Evolutionary conservation across 1,284 basidiomycete species (phyloP).

Genomic region (Cryptococcus depauperatus): DNA sequence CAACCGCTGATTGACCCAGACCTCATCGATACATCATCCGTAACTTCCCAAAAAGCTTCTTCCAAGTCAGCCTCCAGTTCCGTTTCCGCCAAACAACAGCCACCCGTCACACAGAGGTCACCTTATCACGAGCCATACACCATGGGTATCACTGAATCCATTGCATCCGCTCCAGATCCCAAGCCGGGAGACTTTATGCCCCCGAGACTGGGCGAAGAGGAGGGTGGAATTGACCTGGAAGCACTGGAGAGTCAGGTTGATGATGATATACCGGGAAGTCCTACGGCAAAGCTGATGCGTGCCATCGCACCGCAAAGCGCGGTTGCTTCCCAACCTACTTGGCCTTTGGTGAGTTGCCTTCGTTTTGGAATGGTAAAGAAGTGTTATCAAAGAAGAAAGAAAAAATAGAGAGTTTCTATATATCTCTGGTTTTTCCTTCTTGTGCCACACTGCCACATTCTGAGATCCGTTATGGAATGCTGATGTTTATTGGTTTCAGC

Average conservation of each 20-base stretch:
- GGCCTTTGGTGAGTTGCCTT: conserved; percentile 34
- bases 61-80: no score
- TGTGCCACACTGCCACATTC: not conserved
- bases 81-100: no score
- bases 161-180: conserved; percentile 37
- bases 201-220: conserved; percentile 23
- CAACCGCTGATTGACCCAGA: conserved; percentile 30
- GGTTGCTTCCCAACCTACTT: conserved; percentile 31
- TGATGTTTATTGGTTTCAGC: conserved; percentile 18
- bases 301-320: conserved; percentile 40
- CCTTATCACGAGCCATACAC: conserved; percentile 11
- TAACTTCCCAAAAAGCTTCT: no score
- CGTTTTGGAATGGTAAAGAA: not conserved
- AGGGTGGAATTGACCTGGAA: conserved; percentile 23
- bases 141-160: conserved; percentile 34
- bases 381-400: no score
- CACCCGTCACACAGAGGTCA: no score
- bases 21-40: conserved; percentile 26
- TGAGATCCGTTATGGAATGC: not conserved
- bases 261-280: conserved; percentile 37
- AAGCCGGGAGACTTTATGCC: conserved; percentile 32
- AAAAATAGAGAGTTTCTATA: conserved; percentile 1
- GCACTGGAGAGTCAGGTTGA: conserved; percentile 21
- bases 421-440: conserved; percentile 4
- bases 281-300: conserved; percentile 34